Conservation (phyloP, 495 filamentous ascomycete species). For the Aspergillus sclerotiicarbonarius region DNA sequence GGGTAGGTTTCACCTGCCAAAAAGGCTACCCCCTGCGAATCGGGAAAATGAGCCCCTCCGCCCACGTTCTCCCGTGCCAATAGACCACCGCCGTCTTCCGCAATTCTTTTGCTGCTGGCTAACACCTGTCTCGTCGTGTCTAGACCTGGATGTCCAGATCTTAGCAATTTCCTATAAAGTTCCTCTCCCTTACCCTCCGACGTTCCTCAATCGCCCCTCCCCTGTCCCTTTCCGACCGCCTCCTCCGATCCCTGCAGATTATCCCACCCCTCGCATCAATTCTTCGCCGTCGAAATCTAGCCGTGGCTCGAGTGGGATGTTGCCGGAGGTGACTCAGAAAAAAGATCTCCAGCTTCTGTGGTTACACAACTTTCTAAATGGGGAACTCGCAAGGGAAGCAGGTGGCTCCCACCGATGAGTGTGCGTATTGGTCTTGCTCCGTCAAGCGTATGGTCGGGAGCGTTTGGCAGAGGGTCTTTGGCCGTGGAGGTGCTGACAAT, state of each 20-base stretch:
- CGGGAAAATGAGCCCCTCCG: slow-evolving; percentile 20
- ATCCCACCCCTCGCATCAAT: not conserved
- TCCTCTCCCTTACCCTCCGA: slow-evolving; percentile 5
- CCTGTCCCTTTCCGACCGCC: slow-evolving; percentile 1
- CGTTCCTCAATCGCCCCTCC: not conserved
- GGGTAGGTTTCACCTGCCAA: slow-evolving; percentile 16
- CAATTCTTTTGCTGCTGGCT: slow-evolving; percentile 14
- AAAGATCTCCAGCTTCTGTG: slow-evolving; percentile 23
- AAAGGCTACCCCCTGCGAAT: slow-evolving; percentile 6
- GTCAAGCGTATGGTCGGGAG: not conserved
- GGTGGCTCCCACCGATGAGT: slow-evolving; percentile 87
- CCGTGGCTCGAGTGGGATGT: slow-evolving; percentile 34
- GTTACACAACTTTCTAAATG: slow-evolving; percentile 54
- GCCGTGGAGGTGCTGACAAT: slow-evolving; percentile 11
- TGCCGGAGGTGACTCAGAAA: slow-evolving; percentile 25
- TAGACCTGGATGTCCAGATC: slow-evolving; percentile 18
- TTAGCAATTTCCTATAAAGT: slow-evolving; percentile 14
- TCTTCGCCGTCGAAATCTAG: slow-evolving; percentile 5
- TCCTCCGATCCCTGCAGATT: not conserved
- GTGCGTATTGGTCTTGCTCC: slow-evolving; percentile 50
- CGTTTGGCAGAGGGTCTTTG: not conserved
- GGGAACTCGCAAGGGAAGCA: slow-evolving; percentile 94
- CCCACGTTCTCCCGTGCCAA: slow-evolving; percentile 13
- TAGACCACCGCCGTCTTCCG: slow-evolving; percentile 13
- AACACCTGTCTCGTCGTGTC: slow-evolving; percentile 11